These are phyloP conservation scores for Pulveroboletus sp. DNA, from an alignment of 768 basidiomycete species.

Conservation along the genomic window DNA sequence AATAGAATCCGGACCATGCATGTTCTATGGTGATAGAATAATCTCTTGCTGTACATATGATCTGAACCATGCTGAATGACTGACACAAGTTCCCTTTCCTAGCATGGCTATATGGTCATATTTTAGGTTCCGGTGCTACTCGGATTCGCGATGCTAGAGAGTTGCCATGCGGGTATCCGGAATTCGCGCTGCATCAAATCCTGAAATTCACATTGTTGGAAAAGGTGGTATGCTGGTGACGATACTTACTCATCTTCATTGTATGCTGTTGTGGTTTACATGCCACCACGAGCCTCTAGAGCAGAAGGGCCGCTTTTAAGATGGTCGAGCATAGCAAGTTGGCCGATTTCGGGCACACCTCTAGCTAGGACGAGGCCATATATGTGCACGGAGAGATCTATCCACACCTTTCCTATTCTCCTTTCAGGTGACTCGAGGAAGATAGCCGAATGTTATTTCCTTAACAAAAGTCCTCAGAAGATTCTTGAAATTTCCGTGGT, in stretches of 20 bases:
- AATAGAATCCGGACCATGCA: too few relatives aligned
- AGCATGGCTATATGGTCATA: too few relatives aligned
- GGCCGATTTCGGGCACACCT: background rate
- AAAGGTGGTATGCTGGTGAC: background rate
- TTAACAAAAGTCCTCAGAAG: background rate
- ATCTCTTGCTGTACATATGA: constrained; percentile 2
- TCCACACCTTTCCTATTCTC: background rate
- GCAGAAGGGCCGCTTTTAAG: background rate
- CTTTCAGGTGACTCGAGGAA: background rate
- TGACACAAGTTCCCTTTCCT: too few relatives aligned
- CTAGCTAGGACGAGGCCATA: background rate
- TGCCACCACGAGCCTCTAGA: background rate
- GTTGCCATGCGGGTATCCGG: background rate
- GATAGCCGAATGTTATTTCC: background rate
- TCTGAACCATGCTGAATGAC: background rate
- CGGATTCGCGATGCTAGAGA: background rate
- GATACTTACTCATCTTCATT: background rate
- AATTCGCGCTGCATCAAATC: background rate
- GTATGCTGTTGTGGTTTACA: background rate
- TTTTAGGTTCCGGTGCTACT: background rate
- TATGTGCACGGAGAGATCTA: background rate
- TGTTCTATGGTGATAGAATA: background rate
- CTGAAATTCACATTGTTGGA: background rate
- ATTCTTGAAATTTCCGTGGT: background rate
- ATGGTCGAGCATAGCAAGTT: background rate